Evolutionary conservation across 192 early-diverging fungal species (phyloP).

Genomic region (Entomortierella parvispora): DNA sequence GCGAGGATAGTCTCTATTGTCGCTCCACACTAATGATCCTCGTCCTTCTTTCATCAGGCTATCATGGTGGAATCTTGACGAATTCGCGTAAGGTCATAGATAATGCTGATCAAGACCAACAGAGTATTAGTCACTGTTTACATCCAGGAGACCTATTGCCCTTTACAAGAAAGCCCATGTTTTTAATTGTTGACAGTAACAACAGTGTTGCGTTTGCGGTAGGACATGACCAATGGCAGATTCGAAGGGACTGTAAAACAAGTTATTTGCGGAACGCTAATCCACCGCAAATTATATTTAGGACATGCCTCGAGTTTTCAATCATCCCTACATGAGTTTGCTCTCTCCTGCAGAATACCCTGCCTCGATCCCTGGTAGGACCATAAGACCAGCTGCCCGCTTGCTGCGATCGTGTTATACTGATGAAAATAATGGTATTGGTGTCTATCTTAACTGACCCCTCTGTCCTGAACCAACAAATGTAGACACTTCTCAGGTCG

Average conservation of each 20-base stretch:
- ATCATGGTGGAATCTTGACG: constrained; percentile 82
- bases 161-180: constrained; percentile 94
- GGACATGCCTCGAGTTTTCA: constrained; percentile 88
- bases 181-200: constrained; percentile 93
- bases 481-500: constrained; percentile 71
- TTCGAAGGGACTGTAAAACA: no score
- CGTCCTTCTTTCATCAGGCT: no score
- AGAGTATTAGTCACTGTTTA: constrained; percentile 72
- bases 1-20: no score
- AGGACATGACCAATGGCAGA: no score
- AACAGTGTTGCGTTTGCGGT: constrained; percentile 88
- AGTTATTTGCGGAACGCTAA: no score
- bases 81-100: constrained; percentile 70
- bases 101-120: constrained; percentile 57
- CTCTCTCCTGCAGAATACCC: constrained; percentile 93
- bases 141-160: constrained; percentile 93
- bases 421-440: no score
- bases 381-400: no score
- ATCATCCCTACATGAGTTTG: constrained; percentile 86
- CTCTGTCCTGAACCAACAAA: no score
- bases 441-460: no score
- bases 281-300: no score
- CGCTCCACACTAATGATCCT: no score
- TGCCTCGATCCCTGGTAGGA: constrained; percentile 76
- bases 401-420: no score